phyloP scores from a whole-genome alignment of 2,329 filamentous ascomycete genomes.

The Xylaria sp. region DNA sequence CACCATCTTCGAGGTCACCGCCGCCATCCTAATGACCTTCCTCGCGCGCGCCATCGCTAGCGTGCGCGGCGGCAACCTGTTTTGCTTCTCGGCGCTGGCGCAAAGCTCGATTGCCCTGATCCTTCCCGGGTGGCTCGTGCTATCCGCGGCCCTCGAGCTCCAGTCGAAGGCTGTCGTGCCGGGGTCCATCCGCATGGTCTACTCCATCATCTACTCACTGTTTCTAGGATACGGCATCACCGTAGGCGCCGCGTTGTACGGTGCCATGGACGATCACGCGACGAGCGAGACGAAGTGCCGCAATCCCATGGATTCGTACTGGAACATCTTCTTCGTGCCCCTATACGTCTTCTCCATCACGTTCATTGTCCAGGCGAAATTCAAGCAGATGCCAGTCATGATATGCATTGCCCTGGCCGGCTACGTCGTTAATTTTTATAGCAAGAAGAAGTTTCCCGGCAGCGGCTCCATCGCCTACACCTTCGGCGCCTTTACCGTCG shows the following conservation, averaged over 20 bases:
- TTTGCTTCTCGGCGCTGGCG: constrained; percentile 71
- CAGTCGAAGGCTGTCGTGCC: constrained; percentile 70
- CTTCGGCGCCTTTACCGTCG: constrained; percentile 75
- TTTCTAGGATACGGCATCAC: constrained; percentile 75
- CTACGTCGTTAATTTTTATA: constrained; percentile 76
- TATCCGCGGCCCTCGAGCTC: constrained; percentile 63
- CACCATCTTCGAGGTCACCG: constrained; percentile 53
- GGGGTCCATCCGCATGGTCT: constrained; percentile 72
- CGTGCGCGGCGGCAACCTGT: constrained; percentile 58
- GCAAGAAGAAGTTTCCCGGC: constrained; percentile 64
- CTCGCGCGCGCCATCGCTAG: constrained; percentile 68
- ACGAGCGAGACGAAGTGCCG: constrained; percentile 47
- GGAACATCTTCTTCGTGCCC: constrained; percentile 68
- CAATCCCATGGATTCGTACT: constrained; percentile 49
- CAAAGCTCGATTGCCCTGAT: constrained; percentile 73
- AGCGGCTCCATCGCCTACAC: constrained; percentile 79
- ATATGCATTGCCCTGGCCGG: constrained; percentile 72
- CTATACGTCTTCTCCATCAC: constrained; percentile 71
- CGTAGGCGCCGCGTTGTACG: constrained; percentile 56
- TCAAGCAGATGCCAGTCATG: constrained; percentile 78
- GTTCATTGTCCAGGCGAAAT: constrained; percentile 81
- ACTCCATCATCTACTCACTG: constrained; percentile 71
- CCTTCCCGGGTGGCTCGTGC: constrained; percentile 62
- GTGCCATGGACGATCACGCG: constrained; percentile 49
- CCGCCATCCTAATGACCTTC: constrained; percentile 67